Evolutionary conservation across 306 rosid genomes (phyloP).

Genomic region (Vigna hirtella): DNA sequence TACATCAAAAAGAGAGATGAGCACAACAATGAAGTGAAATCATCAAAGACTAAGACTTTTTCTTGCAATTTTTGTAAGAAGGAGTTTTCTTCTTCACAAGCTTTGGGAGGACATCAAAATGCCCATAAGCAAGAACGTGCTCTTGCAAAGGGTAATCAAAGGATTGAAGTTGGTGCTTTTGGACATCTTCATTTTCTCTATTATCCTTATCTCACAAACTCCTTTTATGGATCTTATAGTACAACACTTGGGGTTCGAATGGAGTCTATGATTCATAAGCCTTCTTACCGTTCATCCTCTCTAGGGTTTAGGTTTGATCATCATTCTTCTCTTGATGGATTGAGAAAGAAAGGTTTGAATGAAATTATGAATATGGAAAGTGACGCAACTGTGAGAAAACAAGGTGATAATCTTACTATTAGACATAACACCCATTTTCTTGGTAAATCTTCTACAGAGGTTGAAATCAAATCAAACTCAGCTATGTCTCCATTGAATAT

Average conservation of each 20-base stretch:
- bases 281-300: conserved; percentile 42
- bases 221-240: conserved; percentile 50
- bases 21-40: conserved; percentile 1
- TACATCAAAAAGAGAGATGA: neutral
- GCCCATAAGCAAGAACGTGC: conserved; percentile 84
- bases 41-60: conserved; percentile 49
- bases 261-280: conserved; percentile 73
- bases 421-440: neutral
- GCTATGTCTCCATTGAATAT: neutral
- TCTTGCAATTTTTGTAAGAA: conserved; percentile 73
- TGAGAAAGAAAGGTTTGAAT: conserved; percentile 40
- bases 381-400: conserved; percentile 3
- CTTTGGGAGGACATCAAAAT: conserved; percentile 89
- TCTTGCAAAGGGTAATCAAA: conserved; percentile 68
- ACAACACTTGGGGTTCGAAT: conserved; percentile 56
- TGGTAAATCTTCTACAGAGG: conserved; percentile 9
- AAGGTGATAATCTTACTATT: neutral
- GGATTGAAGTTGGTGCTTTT: neutral
- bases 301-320: conserved; percentile 32
- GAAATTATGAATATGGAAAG: neutral
- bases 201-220: conserved; percentile 46
- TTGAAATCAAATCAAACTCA: conserved; percentile 7
- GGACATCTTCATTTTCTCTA: conserved; percentile 39
- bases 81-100: conserved; percentile 76
- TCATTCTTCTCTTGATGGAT: conserved; percentile 30